Evolutionary conservation across 2,329 filamentous ascomycete genomes (phyloP).

Genomic region (Epichloe bromicola): DNA sequence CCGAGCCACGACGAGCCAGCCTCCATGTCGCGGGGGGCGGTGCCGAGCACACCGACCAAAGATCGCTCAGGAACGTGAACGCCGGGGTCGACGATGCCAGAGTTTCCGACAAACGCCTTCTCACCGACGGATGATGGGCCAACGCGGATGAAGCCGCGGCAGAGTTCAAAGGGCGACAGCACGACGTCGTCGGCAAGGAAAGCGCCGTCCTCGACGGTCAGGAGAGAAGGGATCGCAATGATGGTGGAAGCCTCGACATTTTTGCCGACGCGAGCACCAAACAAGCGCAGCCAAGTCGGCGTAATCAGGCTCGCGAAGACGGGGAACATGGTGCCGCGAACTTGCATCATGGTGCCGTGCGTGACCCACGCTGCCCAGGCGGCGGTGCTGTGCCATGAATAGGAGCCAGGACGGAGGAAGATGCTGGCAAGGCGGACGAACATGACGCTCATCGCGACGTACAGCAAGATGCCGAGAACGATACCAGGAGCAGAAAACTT

Average conservation of each 20-base stretch:
- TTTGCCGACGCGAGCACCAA: slow-evolving; percentile 9
- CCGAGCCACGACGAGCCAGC: slow-evolving; percentile 12
- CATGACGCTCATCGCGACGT: neutral
- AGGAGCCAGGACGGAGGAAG: slow-evolving; percentile 7
- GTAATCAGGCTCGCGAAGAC: slow-evolving; percentile 12
- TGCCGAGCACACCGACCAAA: slow-evolving; percentile 10
- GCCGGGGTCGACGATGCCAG: slow-evolving; percentile 9
- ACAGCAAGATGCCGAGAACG: slow-evolving; percentile 6
- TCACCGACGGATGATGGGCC: slow-evolving; percentile 7
- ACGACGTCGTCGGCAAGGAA: slow-evolving; percentile 12
- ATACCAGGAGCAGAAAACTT: slow-evolving; percentile 5
- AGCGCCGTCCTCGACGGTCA: slow-evolving; percentile 9
- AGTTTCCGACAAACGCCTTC: slow-evolving; percentile 11
- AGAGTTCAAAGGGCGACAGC: slow-evolving; percentile 9
- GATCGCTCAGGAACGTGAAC: slow-evolving; percentile 7
- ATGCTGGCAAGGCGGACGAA: slow-evolving; percentile 7
- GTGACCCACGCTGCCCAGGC: slow-evolving; percentile 12
- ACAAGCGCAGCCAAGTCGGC: slow-evolving; percentile 8
- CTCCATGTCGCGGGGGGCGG: slow-evolving; percentile 9
- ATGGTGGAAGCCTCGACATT: slow-evolving; percentile 11
- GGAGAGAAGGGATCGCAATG: slow-evolving; percentile 9
- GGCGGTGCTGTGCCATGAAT: slow-evolving; percentile 10
- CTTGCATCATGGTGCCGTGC: slow-evolving; percentile 7
- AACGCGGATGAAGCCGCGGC: slow-evolving; percentile 6
- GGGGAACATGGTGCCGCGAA: slow-evolving; percentile 7